A percentile compares a stretch with the other conserved stretches of the same genome.
phyloP scores from a whole-genome alignment of 2,329 filamentous ascomycete genomes.

The Periconia digitata region DNA sequence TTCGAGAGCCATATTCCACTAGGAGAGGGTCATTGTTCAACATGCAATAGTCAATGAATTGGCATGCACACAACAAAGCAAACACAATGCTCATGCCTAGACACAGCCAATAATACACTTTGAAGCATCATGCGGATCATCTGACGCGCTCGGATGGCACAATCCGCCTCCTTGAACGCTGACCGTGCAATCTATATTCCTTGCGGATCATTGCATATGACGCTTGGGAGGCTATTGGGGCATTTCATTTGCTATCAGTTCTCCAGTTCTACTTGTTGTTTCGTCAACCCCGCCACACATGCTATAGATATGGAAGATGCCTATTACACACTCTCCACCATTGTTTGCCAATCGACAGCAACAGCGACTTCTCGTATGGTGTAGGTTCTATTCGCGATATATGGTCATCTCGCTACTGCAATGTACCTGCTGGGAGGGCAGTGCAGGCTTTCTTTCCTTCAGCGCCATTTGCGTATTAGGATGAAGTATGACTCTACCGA shows the following conservation, averaged over 20 bases:
- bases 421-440: not conserved
- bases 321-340: not conserved
- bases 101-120: slow-evolving; percentile 4
- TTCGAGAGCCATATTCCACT: not conserved
- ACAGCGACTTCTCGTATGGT: not conserved
- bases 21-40: no score
- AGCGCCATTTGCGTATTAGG: no score
- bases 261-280: slow-evolving; percentile 17
- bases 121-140: slow-evolving; percentile 24
- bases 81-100: not conserved
- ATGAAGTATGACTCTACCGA: no score
- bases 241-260: slow-evolving; percentile 26
- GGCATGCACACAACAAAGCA: not conserved
- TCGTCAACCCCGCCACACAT: slow-evolving; percentile 28
- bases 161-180: slow-evolving; percentile 19
- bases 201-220: slow-evolving; percentile 26
- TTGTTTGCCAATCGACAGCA: not conserved
- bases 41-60: no score
- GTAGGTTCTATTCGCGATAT: not conserved
- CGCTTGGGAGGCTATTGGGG: slow-evolving; percentile 12
- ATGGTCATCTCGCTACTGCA: not conserved
- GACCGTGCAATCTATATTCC: slow-evolving; percentile 13
- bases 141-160: slow-evolving; percentile 27
- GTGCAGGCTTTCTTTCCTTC: not conserved
- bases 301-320: slow-evolving; percentile 8